Base-by-base conservation (phyloP, 148 eudicot species). In the Cornus kousa region DNA sequence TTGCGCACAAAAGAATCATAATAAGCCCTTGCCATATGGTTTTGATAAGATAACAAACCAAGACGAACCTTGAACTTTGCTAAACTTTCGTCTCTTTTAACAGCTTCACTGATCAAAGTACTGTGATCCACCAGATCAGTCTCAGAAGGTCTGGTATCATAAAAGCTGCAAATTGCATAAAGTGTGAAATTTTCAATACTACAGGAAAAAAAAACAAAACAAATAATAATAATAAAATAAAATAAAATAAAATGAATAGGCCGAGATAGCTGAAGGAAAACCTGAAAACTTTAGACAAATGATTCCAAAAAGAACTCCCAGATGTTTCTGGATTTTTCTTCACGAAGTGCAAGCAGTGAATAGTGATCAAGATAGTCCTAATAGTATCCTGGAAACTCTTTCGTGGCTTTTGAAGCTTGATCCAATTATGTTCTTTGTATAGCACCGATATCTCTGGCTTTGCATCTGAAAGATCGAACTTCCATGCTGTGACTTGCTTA, bases 401-500 rank as follows among this genome's bases (percentile, higher is more conserved):
- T 73, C 89, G 88, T 23, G 97, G 92, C 68, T 88, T 90, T 70
- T 88, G 86, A 77, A 95, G 90, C 76, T 87, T 90, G 74, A 93
- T 87, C 99, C 99, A 95, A 65, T 84, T 66, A 32, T 91, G 87
- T 11, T 89, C 89, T 76, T 80, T 87, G 2, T 87, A 83, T 24
- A 93, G 87, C 70, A 93, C 99, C 6, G 85, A 90, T 67, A 93
- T 87, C 84, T 87, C 93, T 3, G 94, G 93, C 77, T 79, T 87
- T 71, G 67, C 33, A 39, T 74, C 74, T 7, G 89, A 85, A 53
- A 90, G 73, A 83, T 93, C 93, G 79, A 90, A 93, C 75, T 82
- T 95, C 99, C 97, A 95, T 14, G 97, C 94, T 64, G 57, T 82
- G 69, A 93, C 97, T 67, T 85, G 89, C 85, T 86, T 85, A 68